Base-by-base conservation (phyloP, 225 moss, liverwort and hornwort species). In the Ulota crispa region DNA sequence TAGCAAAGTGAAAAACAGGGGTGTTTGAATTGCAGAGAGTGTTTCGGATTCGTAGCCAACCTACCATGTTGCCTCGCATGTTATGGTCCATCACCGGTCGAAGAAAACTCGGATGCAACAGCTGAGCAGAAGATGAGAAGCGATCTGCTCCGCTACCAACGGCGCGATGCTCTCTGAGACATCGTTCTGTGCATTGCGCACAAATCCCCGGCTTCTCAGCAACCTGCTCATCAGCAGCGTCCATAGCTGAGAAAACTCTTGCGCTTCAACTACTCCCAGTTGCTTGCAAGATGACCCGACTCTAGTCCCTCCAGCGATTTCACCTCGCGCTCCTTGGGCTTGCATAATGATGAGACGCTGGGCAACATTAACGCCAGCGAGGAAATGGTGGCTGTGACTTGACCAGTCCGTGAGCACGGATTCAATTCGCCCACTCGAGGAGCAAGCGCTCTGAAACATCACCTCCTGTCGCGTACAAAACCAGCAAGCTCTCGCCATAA, bases 31-130 rank as follows among this genome's bases (percentile, higher is more conserved):
- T 37, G 60, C 20, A 60, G 30, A 43, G 45, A 27, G n/a, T 3
- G 3, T 28, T 11, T 18, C 50, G 7, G 9, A 34, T 61, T 63
- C 11, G 20, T 15, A 75, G 55, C 55, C 20, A 23, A 54, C 64
- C 14, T 64, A 86, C 86, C 82, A 86, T 79, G 57, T 57, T 75
- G 70, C 32, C 55, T 43, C 79, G 68, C 75, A 86, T 37, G 57
- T 78, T 82, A 30, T 83, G 79, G 50, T 86, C 86, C 72, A 71
- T 20, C 60, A 80, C 83, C 14, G 80, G 66, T 83, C 72, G 83
- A 26, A 86, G 76, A 60, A 86, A 86, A 53, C 72, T 14, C 15
- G 83, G 78, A 72, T 43, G 74, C 59, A 36, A 36, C 42, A 41
- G 42, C 50, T 15, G 74, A 67, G 57, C 11, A 27, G 79, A 56